Conservation (phyloP, 2,329 filamentous ascomycete species). For the Incumbomyces delicatus region DNA sequence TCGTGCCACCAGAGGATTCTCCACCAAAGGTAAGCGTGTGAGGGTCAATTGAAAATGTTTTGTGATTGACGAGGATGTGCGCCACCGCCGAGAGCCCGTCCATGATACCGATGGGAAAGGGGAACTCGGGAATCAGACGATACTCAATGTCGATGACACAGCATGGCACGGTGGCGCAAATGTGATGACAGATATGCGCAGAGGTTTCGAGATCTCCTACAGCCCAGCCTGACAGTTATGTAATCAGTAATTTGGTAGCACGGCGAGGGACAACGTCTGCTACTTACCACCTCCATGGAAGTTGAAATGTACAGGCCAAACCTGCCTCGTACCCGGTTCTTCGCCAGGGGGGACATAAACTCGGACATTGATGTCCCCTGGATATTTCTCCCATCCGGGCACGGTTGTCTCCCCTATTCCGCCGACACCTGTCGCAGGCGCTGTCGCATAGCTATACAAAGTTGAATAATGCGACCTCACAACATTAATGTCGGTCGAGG, state of each 20-base stretch:
- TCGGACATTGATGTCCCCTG: conserved; percentile 18
- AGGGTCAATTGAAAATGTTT: conserved; percentile 20
- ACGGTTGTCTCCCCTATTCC: conserved; percentile 20
- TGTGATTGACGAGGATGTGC: conserved; percentile 19
- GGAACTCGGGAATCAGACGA: conserved; percentile 19
- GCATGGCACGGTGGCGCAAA: conserved; percentile 19
- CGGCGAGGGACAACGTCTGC: background rate
- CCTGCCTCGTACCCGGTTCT: conserved; percentile 16
- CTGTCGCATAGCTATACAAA: conserved; percentile 19
- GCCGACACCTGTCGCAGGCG: conserved; percentile 18
- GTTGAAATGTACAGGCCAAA: conserved; percentile 22
- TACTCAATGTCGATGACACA: conserved; percentile 21
- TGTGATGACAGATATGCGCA: conserved; percentile 20
- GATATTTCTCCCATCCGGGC: conserved; percentile 20
- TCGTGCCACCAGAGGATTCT: conserved; percentile 19
- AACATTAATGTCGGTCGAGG: conserved; percentile 15
- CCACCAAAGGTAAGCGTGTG: conserved; percentile 19
- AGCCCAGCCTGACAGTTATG: conserved; percentile 14
- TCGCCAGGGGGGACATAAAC: conserved; percentile 22
- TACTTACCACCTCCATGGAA: conserved; percentile 20
- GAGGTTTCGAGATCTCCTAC: conserved; percentile 20
- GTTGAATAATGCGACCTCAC: conserved; percentile 19
- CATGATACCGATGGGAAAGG: conserved; percentile 20
- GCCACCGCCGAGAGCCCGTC: conserved; percentile 15
- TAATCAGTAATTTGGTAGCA: conserved; percentile 1